Percentiles rank a stretch among this genome's conserved stretches.
Conservation (phyloP, 2,329 filamentous ascomycete species). For the Verticillium isaacii region DNA sequence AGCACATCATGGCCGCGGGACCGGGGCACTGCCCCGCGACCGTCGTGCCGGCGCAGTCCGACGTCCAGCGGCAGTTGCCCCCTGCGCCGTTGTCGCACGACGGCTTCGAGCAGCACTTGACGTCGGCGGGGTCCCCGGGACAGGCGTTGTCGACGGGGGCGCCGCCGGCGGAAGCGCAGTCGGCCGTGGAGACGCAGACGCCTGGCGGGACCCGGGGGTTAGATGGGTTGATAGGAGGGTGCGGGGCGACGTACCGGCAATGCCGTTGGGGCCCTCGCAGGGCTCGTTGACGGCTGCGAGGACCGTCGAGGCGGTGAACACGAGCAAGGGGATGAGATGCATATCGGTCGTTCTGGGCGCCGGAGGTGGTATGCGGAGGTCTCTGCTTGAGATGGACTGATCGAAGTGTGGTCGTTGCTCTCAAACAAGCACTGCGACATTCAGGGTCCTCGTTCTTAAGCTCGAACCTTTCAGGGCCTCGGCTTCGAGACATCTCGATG, state of each 20-base stretch:
- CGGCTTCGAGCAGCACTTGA: constrained; percentile 38
- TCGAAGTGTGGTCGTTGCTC: no score
- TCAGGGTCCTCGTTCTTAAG: not conserved
- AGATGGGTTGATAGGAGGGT: constrained; percentile 2
- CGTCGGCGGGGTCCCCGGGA: constrained; percentile 27
- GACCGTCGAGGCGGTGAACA: constrained; percentile 7
- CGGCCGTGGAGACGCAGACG: constrained; percentile 31
- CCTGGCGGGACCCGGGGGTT: constrained; percentile 14
- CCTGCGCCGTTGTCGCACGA: constrained; percentile 22
- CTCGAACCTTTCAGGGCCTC: no score
- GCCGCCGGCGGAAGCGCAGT: constrained; percentile 31
- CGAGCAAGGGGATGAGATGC: not conserved
- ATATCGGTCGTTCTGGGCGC: not conserved
- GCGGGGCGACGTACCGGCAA: constrained; percentile 9
- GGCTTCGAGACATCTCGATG: no score
- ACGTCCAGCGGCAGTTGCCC: constrained; percentile 32
- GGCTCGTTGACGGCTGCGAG: constrained; percentile 24
- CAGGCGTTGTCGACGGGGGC: constrained; percentile 31
- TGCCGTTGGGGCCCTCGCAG: constrained; percentile 19
- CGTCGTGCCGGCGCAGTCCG: constrained; percentile 28
- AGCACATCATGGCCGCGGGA: constrained; percentile 32
- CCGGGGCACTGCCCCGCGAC: constrained; percentile 30
- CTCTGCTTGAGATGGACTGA: no score
- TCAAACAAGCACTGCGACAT: no score
- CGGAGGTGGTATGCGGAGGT: no score